These are phyloP conservation scores for Stachybotrys chartarum DNA, from an alignment of 2,329 filamentous ascomycete species.

Conservation along the genomic window DNA sequence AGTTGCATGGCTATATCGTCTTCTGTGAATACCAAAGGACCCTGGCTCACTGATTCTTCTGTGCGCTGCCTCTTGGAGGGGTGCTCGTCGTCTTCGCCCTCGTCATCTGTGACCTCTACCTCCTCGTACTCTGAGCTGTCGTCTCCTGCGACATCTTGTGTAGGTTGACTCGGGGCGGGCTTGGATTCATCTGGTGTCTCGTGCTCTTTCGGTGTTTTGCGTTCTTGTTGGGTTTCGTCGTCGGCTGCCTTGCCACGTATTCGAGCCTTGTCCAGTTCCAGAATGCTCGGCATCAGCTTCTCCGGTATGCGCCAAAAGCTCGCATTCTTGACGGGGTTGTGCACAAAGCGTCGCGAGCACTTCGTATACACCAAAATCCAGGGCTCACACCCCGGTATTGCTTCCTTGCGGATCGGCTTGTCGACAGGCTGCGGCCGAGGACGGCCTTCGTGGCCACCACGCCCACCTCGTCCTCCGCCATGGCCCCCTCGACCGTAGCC, in stretches of 20 bases:
- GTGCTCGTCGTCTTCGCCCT: slow-evolving; percentile 29
- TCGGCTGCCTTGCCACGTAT: slow-evolving; percentile 50
- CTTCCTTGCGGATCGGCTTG: slow-evolving; percentile 70
- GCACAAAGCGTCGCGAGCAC: slow-evolving; percentile 79
- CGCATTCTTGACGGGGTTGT: slow-evolving; percentile 77
- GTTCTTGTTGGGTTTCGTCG: slow-evolving; percentile 6
- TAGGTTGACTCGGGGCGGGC: neutral
- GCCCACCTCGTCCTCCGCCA: slow-evolving; percentile 24
- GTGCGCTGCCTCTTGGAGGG: slow-evolving; percentile 60
- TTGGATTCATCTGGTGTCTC: slow-evolving; percentile 12
- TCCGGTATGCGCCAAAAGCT: slow-evolving; percentile 95
- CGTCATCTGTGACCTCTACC: slow-evolving; percentile 51
- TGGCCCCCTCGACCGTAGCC: slow-evolving; percentile 24
- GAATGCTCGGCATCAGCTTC: slow-evolving; percentile 72
- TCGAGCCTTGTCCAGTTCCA: slow-evolving; percentile 64
- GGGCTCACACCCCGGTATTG: slow-evolving; percentile 73
- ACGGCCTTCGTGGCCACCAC: slow-evolving; percentile 48
- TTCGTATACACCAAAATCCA: slow-evolving; percentile 95
- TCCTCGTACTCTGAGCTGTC: slow-evolving; percentile 72
- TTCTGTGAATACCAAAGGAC: slow-evolving; percentile 75
- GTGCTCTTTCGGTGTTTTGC: slow-evolving; percentile 1
- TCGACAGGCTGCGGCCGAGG: slow-evolving; percentile 66
- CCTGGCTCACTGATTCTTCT: slow-evolving; percentile 43
- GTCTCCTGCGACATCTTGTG: slow-evolving; percentile 8
- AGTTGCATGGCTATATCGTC: slow-evolving; percentile 92